Conservation (phyloP, 2,329 filamentous ascomycete genomes). For the Thielaviopsis cerberus region DNA sequence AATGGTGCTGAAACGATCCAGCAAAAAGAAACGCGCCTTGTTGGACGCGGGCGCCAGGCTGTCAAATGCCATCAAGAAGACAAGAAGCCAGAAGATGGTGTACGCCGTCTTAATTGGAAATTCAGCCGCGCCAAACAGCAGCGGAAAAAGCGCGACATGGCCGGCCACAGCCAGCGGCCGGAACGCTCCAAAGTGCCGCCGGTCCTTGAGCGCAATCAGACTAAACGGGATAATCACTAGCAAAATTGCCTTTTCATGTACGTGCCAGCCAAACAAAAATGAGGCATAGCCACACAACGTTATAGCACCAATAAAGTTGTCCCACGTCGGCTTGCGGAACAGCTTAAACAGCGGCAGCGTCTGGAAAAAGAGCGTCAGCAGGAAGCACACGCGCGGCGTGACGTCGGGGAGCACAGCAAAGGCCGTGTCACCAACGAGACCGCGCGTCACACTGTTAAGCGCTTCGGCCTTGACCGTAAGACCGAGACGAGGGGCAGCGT, state of each 20-base stretch:
- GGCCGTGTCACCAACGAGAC: constrained; percentile 78
- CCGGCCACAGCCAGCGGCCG: constrained; percentile 79
- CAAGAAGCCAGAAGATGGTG: constrained; percentile 75
- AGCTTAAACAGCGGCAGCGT: constrained; percentile 63
- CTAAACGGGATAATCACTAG: constrained; percentile 91
- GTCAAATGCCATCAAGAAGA: constrained; percentile 76
- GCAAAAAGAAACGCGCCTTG: constrained; percentile 64
- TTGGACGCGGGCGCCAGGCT: constrained; percentile 67
- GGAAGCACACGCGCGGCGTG: constrained; percentile 60
- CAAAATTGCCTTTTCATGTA: constrained; percentile 92
- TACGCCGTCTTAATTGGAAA: constrained; percentile 90
- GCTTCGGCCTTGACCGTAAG: constrained; percentile 55
- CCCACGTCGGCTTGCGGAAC: constrained; percentile 65
- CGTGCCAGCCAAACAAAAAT: constrained; percentile 96
- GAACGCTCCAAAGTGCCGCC: constrained; percentile 81
- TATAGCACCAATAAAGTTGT: constrained; percentile 72
- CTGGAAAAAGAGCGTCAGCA: constrained; percentile 68
- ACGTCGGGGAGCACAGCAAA: constrained; percentile 88
- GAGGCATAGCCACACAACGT: constrained; percentile 91
- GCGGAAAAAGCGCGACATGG: constrained; percentile 84
- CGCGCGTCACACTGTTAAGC: constrained; percentile 74
- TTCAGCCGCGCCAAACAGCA: constrained; percentile 80
- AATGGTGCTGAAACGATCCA: constrained; percentile 75
- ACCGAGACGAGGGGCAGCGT: constrained; percentile 65
- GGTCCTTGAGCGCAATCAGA: constrained; percentile 73